A percentile compares a stretch with the other conserved stretches of the same genome.
These are phyloP conservation scores for Globisporangium abappressorium DNA, from an alignment of 352 stramenopile genomes.

Conservation along the genomic window DNA sequence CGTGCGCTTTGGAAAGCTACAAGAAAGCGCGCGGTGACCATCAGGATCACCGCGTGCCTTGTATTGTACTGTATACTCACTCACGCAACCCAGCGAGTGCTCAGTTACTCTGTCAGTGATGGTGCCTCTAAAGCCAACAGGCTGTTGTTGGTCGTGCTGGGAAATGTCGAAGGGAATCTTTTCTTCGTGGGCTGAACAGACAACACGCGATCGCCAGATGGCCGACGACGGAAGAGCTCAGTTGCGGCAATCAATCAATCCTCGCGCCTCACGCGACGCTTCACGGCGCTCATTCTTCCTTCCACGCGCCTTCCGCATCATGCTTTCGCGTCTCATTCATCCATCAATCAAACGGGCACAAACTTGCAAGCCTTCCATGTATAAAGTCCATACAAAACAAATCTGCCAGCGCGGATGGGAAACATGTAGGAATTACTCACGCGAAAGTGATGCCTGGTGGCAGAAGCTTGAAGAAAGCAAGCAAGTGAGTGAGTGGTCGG, in stretches of 20 bases:
- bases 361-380: neutral
- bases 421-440: conserved; percentile 7
- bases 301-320: neutral
- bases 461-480: neutral
- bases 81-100: neutral
- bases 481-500: neutral
- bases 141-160: too few species aligned
- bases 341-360: neutral
- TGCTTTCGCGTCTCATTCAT: neutral
- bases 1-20: neutral
- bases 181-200: neutral
- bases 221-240: neutral
- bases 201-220: neutral
- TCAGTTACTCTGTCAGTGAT: neutral
- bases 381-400: neutral
- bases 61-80: neutral
- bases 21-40: neutral
- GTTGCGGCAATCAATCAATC: neutral
- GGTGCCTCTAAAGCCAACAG: neutral
- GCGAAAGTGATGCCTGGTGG: conserved; percentile 5
- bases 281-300: neutral
- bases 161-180: neutral
- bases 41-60: neutral
- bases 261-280: neutral
- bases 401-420: neutral